Evolutionary conservation across 2,329 filamentous ascomycete species (phyloP), one percentile per base, ranked within the genome.

Genomic region (Fusarium abutilonis): DNA sequence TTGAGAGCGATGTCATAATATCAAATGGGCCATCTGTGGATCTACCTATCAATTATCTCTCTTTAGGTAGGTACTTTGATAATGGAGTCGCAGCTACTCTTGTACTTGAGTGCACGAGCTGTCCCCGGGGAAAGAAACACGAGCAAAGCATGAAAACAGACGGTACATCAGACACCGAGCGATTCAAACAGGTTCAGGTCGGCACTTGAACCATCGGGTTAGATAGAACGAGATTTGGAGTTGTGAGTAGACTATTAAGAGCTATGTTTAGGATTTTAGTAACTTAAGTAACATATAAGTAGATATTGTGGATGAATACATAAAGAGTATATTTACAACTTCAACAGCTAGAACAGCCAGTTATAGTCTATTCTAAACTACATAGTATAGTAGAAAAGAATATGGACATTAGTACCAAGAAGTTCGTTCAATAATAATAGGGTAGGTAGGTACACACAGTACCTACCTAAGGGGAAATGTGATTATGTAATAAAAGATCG

Each of bases 151-250:
- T 63, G 36, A 60, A 21, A 63, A 63, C 43, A 39, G 60, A 64
- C 29, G 28, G 55, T 60, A 31, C 39, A 60, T 55, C 60, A 64
- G 60, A 64, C 60, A 36, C 54, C 19, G 60, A 49, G 45, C 36
- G 60, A 64, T 60, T 63, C 60, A 60, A 36, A 47, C 40, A 26
- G 38, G 50, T 38, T 40, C 42, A 35, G 23, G 41, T 35, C 11
- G 52, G 45, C 60, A 63, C 55, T 64, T 60, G 48, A 54, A 47
- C 60, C 52, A 63, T 40, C 36, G 51, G 10, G 15, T 29, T 43
- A n/a, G 23, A 35, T 43, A n/a, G 23, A 35, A 23, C 23, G 21
- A 43, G 28, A 43, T 31, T 26, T 19, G 19, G 19, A 19, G 19
- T 19, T 19, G 3, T 19, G 19, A n/a, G n/a, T n/a, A n/a, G n/a